Base-by-base conservation (phyloP, 345 rosid species). In the Salix caprea region DNA sequence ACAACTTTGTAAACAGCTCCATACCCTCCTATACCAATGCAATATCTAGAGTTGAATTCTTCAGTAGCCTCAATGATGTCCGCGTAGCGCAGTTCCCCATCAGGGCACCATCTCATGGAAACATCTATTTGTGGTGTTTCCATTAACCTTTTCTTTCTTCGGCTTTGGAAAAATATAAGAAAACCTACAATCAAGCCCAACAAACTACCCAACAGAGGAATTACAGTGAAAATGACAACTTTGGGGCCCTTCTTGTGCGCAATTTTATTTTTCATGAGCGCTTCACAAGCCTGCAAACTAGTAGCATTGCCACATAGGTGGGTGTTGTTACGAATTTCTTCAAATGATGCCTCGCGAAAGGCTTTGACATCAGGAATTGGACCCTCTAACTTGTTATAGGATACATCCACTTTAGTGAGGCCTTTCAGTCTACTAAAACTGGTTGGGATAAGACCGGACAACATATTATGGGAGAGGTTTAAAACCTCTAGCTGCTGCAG, bases 311-410 rank as follows among this genome's bases (percentile, higher is more conserved):
- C 28, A 28, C 28, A 28, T 2, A 28, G 2, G 18, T 42, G 58
- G 19, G 21, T 56, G 12, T 80, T 80, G 66, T 67, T 68, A 19
- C 58, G 36, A 28, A 76, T n/a, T 5, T 54, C 70, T 34, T 76
- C 44, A 13, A 80, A 71, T 15, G 83, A 26, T 32, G 74, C 83
- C 15, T 68, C 65, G 12, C 4, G 77, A 69, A 81, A 76, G 52
- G 84, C 70, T 72, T 4, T 48, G 12, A 34, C 24, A 4, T 60
- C 70, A 5, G 79, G 83, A 66, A 80, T 32, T 1, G 54, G 74
- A 2, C 77, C 79, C 44, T 71, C 50, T n/a, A 80, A 18, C 24
- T 70, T 36, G 30, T 80, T 75, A 60, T 64, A 52, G 40, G 83
- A 80, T 15, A 76, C 30, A 58, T 80, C 66, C 70, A 80, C 79